phyloP scores from a whole-genome alignment of 768 basidiomycete genomes.

The Mycena sanguinolenta region DNA sequence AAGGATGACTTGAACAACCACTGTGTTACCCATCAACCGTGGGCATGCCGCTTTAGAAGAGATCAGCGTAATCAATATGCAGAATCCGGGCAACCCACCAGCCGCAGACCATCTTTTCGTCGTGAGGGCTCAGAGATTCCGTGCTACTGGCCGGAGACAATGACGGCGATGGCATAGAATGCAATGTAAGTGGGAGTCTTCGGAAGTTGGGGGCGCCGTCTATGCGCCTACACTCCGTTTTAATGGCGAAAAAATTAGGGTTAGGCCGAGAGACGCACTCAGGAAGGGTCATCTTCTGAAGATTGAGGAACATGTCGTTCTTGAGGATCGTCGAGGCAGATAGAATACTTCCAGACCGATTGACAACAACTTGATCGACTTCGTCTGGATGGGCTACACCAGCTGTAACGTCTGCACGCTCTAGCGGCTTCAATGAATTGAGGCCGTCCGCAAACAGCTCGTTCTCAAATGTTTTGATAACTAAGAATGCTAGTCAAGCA shows the following conservation, averaged over 20 bases:
- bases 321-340: slow-evolving; percentile 96
- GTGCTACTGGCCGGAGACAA: slow-evolving; percentile 47
- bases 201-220: slow-evolving; percentile 97
- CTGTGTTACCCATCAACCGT: slow-evolving; percentile 82
- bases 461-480: slow-evolving; percentile 95
- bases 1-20: not conserved
- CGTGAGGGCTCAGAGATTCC: slow-evolving; percentile 52
- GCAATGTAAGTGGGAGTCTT: slow-evolving; percentile 76
- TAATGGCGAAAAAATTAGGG: not conserved
- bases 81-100: slow-evolving; percentile 59
- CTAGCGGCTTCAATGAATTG: slow-evolving; percentile 85
- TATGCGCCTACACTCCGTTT: slow-evolving; percentile 70
- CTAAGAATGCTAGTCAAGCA: slow-evolving; percentile 50
- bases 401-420: slow-evolving; percentile 73
- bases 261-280: slow-evolving; percentile 68
- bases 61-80: not conserved
- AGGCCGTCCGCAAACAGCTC: slow-evolving; percentile 86
- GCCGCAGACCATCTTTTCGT: slow-evolving; percentile 81
- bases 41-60: slow-evolving; percentile 87
- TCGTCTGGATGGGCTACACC: slow-evolving; percentile 91
- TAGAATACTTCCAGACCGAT: slow-evolving; percentile 86
- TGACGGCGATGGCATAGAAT: slow-evolving; percentile 44
- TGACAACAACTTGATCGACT: slow-evolving; percentile 86
- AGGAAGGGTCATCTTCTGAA: slow-evolving; percentile 96
- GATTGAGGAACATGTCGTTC: slow-evolving; percentile 92